A percentile compares a stretch with the other conserved stretches of the same genome.
These are phyloP conservation scores for cucumber (Cucumis sativus) DNA, from an alignment of 306 rosid genomes.

Conservation along the genomic window Cucumber_9930_V3 NC_026660.2:27424501-27425000, in stretches of 20 bases:
- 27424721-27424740: not conserved
- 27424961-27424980: slow-evolving; percentile 67
- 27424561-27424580: not conserved
- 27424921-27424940: slow-evolving; percentile 22
- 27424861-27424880: not conserved
- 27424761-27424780: slow-evolving; percentile 21
- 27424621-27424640: not conserved
- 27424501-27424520: too few species aligned
- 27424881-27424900: not conserved
- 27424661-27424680: too few species aligned
- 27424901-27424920: not conserved
- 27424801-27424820: slow-evolving; percentile 22
- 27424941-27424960: slow-evolving; percentile 19
- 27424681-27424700: too few species aligned
- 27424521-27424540: not conserved
- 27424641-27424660: slow-evolving; percentile 19
- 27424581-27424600: too few species aligned
- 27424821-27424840: slow-evolving; percentile 15
- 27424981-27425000: slow-evolving; percentile 39
- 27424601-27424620: too few species aligned
- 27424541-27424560: not conserved
- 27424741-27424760: slow-evolving; percentile 2
- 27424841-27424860: slow-evolving; percentile 29
- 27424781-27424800: slow-evolving; percentile 32
- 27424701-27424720: too few species aligned